Evolutionary conservation across 371 early-diverging fungal genomes (phyloP).

Genomic region (Mortierella sp.): DNA sequence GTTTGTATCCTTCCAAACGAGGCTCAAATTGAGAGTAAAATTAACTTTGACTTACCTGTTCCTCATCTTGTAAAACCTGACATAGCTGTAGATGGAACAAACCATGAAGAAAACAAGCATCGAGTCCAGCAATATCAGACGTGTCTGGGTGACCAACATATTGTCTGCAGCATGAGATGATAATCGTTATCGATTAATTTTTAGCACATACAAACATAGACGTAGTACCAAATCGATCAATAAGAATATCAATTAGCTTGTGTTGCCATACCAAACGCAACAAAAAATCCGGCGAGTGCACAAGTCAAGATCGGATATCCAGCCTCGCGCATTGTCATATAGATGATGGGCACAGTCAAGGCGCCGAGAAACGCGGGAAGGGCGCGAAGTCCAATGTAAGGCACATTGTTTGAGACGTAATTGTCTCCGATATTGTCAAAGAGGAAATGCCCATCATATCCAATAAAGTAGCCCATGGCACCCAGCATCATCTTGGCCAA

Average conservation of each 20-base stretch:
- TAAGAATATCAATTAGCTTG: neutral
- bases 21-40: neutral
- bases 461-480: conserved; percentile 83
- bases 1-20: no score
- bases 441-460: conserved; percentile 94
- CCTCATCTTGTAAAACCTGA: conserved; percentile 87
- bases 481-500: conserved; percentile 98
- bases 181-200: neutral
- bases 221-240: neutral
- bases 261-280: conserved; percentile 79
- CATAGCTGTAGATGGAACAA: conserved; percentile 84
- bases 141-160: conserved; percentile 90
- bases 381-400: conserved; percentile 87
- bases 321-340: conserved; percentile 88
- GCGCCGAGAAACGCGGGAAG: conserved; percentile 89
- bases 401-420: conserved; percentile 90
- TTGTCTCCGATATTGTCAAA: conserved; percentile 95
- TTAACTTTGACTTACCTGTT: conserved; percentile 62
- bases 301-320: conserved; percentile 88
- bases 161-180: conserved; percentile 71
- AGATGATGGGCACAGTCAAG: conserved; percentile 81
- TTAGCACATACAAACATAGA: neutral
- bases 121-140: conserved; percentile 94
- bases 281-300: conserved; percentile 79
- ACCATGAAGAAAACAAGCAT: conserved; percentile 93